Evolutionary conservation across 495 filamentous ascomycete genomes (phyloP).

Genomic region (Cudoniella acicularis): DNA sequence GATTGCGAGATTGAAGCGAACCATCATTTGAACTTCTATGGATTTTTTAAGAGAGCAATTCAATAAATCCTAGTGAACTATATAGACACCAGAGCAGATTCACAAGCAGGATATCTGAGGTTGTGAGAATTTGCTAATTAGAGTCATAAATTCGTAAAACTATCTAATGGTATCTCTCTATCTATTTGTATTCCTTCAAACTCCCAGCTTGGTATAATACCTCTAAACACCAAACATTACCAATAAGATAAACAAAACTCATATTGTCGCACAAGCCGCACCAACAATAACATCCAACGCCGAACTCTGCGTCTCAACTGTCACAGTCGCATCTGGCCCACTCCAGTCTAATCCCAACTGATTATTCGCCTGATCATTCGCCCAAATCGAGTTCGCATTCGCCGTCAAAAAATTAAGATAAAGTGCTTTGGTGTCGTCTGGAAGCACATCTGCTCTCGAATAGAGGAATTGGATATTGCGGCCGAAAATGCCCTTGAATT

Average conservation of each 20-base stretch:
- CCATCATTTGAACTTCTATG: no score
- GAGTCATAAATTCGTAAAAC: no score
- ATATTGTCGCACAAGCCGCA: slow-evolving; percentile 35
- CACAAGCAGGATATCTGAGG: no score
- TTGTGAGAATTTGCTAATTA: no score
- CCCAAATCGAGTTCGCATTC: slow-evolving; percentile 68
- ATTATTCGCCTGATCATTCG: slow-evolving; percentile 48
- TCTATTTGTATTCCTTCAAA: no score
- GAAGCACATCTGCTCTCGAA: slow-evolving; percentile 29
- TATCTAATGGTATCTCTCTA: no score
- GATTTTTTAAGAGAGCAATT: no score
- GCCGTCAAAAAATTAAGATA: slow-evolving; percentile 54
- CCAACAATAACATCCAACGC: slow-evolving; percentile 69
- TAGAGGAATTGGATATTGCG: slow-evolving; percentile 64
- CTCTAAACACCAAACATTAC: no score
- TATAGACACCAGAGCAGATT: no score
- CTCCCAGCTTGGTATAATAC: no score
- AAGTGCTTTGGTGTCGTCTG: slow-evolving; percentile 36
- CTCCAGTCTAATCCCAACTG: slow-evolving; percentile 57
- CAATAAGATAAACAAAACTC: neutral
- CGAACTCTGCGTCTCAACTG: slow-evolving; percentile 59
- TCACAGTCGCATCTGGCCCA: slow-evolving; percentile 45
- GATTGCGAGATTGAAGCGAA: no score
- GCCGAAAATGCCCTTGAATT: slow-evolving; percentile 80
- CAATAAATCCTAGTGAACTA: no score